Conservation (phyloP, 2,329 filamentous ascomycete species). For the Stemphylium beticola region DNA sequence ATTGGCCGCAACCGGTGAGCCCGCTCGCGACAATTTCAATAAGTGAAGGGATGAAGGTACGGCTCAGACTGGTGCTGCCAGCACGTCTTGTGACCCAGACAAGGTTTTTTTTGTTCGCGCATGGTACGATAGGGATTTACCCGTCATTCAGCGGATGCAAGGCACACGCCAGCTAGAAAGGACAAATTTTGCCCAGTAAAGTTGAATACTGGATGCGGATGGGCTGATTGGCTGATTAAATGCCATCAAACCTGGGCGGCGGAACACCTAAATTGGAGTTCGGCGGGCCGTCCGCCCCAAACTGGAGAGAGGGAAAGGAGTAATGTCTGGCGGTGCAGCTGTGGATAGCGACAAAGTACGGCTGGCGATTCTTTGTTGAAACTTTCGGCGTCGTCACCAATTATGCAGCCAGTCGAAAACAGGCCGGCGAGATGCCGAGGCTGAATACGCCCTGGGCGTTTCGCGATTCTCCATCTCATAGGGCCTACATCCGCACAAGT, state of each 20-base stretch:
- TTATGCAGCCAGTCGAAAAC: conserved; percentile 18
- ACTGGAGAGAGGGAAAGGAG: conserved; percentile 12
- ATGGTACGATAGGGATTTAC: conserved; percentile 39
- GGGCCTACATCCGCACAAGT: conserved; percentile 37
- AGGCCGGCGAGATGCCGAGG: conserved; percentile 24
- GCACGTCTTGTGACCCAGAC: conserved; percentile 42
- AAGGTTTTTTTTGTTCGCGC: conserved; percentile 27
- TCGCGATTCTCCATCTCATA: conserved; percentile 29
- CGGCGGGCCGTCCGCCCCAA: conserved; percentile 37
- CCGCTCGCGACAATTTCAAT: conserved; percentile 23
- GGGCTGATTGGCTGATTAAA: conserved; percentile 33
- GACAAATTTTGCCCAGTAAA: conserved; percentile 10
- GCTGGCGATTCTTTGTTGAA: conserved; percentile 15
- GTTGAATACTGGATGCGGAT: conserved; percentile 13
- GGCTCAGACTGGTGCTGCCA: conserved; percentile 8
- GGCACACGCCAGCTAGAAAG: conserved; percentile 36
- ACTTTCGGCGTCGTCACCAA: conserved; percentile 17
- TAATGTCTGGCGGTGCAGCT: conserved; percentile 20
- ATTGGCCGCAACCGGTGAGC: conserved; percentile 38
- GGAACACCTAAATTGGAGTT: conserved; percentile 30
- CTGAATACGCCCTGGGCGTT: conserved; percentile 22
- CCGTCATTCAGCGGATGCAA: conserved; percentile 40
- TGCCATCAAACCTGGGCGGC: conserved; percentile 28
- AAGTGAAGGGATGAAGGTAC: conserved; percentile 24
- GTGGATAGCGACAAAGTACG: conserved; percentile 13